These are phyloP conservation scores for Zygosaccharomyces gambellarensis DNA, from an alignment of 805 yeast species.

Conservation along the genomic window DNA sequence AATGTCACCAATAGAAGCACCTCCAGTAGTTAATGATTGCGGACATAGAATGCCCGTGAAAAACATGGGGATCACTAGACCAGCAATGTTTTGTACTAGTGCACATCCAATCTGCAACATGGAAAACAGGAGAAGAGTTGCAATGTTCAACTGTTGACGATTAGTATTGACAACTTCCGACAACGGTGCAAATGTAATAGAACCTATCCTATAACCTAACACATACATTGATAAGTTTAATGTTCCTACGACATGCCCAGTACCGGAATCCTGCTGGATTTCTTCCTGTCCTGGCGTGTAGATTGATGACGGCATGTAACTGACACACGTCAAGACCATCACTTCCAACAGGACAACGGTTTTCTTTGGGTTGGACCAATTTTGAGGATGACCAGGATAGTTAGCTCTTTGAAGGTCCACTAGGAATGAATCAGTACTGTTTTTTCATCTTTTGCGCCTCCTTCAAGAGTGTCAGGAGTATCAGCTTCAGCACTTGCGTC, in stretches of 20 bases:
- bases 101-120: conserved; percentile 56
- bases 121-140: conserved; percentile 43
- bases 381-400: conserved; percentile 53
- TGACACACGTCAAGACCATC: conserved; percentile 44
- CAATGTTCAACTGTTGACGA: conserved; percentile 46
- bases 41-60: conserved; percentile 52
- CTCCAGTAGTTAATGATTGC: conserved; percentile 57
- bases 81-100: conserved; percentile 45
- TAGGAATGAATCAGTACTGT: conserved; percentile 25
- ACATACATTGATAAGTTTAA: conserved; percentile 53
- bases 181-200: conserved; percentile 53
- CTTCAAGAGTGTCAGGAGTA: no score
- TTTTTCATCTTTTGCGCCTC: not conserved
- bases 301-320: conserved; percentile 53
- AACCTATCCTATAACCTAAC: conserved; percentile 58
- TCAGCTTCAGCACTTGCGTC: no score
- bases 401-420: conserved; percentile 31
- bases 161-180: conserved; percentile 53
- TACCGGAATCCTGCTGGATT: conserved; percentile 42
- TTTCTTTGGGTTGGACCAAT: conserved; percentile 48
- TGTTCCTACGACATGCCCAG: conserved; percentile 41
- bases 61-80: conserved; percentile 47
- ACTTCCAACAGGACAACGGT: conserved; percentile 37
- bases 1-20: conserved; percentile 52
- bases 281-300: conserved; percentile 47